phyloP scores from a whole-genome alignment of 192 early-diverging fungal genomes.

The Coemansia brasiliensis region DNA sequence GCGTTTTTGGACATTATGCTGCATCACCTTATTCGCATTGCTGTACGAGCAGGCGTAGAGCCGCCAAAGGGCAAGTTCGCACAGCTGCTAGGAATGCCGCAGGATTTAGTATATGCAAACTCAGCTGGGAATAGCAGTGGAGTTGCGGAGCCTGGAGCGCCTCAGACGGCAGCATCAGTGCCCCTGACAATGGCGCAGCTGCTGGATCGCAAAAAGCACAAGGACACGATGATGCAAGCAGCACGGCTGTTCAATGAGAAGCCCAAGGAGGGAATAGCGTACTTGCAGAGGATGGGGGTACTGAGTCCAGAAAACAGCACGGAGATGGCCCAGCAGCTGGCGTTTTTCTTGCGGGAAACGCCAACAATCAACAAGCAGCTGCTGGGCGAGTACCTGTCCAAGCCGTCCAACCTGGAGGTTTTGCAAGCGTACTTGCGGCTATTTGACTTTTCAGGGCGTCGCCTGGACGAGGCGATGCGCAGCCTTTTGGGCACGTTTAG shows the following conservation, averaged over 20 bases:
- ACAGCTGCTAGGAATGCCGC: constrained; percentile 31
- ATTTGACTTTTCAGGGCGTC: constrained; percentile 85
- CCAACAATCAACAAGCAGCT: constrained; percentile 84
- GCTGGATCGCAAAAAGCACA: constrained; percentile 59
- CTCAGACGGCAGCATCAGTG: neutral
- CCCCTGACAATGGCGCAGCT: constrained; percentile 28
- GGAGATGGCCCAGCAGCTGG: constrained; percentile 55
- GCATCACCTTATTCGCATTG: constrained; percentile 43
- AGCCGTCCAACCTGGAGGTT: constrained; percentile 81
- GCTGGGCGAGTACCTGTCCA: constrained; percentile 87
- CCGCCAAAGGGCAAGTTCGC: constrained; percentile 32
- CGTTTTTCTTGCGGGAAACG: constrained; percentile 75
- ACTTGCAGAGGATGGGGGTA: constrained; percentile 62
- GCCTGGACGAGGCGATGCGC: constrained; percentile 93
- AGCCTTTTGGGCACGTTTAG: constrained; percentile 90
- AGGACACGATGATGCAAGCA: constrained; percentile 77
- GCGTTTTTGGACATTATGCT: constrained; percentile 48
- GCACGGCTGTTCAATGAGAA: constrained; percentile 82
- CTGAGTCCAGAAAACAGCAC: constrained; percentile 23
- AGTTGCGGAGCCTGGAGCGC: too few relatives aligned
- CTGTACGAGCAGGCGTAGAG: constrained; percentile 32
- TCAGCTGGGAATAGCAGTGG: too few relatives aligned
- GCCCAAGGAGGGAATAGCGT: constrained; percentile 83
- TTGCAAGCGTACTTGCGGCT: constrained; percentile 78
- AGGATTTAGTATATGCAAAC: neutral